Evolutionary conservation across 257 asterid species (phyloP).

Genomic region (Ophiorrhiza pumila): DNA sequence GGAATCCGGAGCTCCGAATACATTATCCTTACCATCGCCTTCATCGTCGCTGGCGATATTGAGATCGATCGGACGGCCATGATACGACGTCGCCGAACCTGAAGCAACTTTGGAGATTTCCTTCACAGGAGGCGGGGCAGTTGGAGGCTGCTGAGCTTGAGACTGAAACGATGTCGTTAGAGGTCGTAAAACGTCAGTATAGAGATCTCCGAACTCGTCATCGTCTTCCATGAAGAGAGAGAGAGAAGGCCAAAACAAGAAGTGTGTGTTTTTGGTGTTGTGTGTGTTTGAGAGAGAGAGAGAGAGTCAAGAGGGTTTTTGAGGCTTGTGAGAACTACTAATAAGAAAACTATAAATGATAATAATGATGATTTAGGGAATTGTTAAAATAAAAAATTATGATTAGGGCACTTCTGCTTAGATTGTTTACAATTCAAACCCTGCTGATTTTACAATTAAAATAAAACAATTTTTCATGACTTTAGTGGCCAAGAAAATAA

Average conservation of each 20-base stretch:
- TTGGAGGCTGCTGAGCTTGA: slow-evolving; percentile 16
- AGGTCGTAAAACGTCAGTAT: slow-evolving; percentile 82
- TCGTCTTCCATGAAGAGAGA: slow-evolving; percentile 71
- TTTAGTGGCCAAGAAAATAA: too few species aligned
- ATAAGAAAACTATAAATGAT: background rate
- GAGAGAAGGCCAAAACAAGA: slow-evolving; percentile 8
- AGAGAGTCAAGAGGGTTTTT: slow-evolving; percentile 21
- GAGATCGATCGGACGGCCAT: slow-evolving; percentile 63
- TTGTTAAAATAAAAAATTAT: background rate
- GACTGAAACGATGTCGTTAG: slow-evolving; percentile 42
- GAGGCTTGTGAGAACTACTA: background rate
- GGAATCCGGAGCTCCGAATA: slow-evolving; percentile 15
- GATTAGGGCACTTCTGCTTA: background rate
- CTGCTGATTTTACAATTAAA: background rate
- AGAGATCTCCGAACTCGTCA: slow-evolving; percentile 98
- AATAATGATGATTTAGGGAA: background rate
- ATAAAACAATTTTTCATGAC: too few species aligned
- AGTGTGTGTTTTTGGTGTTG: slow-evolving; percentile 3
- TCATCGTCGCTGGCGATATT: slow-evolving; percentile 54
- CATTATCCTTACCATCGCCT: slow-evolving; percentile 13
- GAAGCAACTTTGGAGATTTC: slow-evolving; percentile 1
- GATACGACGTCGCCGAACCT: slow-evolving; percentile 24
- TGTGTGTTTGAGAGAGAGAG: slow-evolving; percentile 4
- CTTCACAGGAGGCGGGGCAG: slow-evolving; percentile 17
- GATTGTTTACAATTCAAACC: background rate